Conservation (phyloP, 2,329 filamentous ascomycete species). For the Pseudocercospora macadamiae region DNA sequence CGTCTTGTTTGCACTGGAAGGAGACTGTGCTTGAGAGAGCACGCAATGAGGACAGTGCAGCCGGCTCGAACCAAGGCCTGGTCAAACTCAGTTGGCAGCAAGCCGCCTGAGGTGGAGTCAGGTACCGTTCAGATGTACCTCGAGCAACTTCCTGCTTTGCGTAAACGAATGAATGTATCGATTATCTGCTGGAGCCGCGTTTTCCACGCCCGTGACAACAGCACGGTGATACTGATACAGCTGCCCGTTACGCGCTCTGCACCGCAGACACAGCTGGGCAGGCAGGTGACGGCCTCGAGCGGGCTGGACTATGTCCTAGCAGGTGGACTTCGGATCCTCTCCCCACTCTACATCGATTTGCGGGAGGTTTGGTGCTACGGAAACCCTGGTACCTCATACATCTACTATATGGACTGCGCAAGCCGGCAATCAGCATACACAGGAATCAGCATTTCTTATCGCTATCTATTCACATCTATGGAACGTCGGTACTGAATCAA, state of each 20-base stretch:
- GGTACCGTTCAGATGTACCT: no score
- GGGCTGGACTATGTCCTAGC: background rate
- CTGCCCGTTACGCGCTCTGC: no score
- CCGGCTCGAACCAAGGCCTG: background rate
- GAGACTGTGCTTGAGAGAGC: background rate
- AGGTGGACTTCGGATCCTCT: no score
- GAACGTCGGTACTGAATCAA: background rate
- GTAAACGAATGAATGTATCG: background rate
- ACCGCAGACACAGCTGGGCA: no score
- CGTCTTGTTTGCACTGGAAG: background rate
- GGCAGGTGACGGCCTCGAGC: no score
- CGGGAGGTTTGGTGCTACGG: background rate
- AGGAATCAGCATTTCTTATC: background rate
- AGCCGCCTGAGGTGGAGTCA: background rate
- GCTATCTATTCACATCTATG: background rate
- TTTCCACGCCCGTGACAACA: background rate
- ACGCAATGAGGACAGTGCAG: background rate
- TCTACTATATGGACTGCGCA: background rate
- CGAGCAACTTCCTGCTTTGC: no score
- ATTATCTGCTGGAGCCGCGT: background rate
- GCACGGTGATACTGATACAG: no score
- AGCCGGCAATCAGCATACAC: background rate
- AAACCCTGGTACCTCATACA: background rate
- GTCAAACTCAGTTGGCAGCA: slow-evolving; percentile 1
- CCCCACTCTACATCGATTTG: no score